Percentiles rank a stretch among this genome's conserved stretches.
Evolutionary conservation across 768 basidiomycete genomes (phyloP).

Genomic region (Termitomyces sp.): DNA sequence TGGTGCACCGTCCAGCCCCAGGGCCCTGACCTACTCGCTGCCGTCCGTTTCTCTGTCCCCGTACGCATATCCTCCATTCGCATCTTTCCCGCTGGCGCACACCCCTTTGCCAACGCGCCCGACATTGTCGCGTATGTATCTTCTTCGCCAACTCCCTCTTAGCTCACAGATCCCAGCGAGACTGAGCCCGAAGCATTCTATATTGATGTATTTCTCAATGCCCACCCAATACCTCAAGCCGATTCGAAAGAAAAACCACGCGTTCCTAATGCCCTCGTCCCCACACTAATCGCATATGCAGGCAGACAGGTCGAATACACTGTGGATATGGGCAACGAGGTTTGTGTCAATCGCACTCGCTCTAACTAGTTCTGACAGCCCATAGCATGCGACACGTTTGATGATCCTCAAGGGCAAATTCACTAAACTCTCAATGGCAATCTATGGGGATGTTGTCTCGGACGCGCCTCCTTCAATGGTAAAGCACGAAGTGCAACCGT

Average conservation of each 20-base stretch:
- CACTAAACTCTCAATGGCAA: constrained; percentile 58
- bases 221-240: constrained; percentile 42
- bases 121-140: constrained; percentile 58
- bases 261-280: constrained; percentile 67
- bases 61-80: constrained; percentile 65
- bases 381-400: constrained; percentile 67
- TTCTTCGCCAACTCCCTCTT: background rate
- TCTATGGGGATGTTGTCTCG: constrained; percentile 52
- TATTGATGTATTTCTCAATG: constrained; percentile 74
- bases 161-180: constrained; percentile 32
- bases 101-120: constrained; percentile 57
- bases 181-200: constrained; percentile 76
- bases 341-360: constrained; percentile 22
- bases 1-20: constrained; percentile 61
- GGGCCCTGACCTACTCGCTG: constrained; percentile 55
- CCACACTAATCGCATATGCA: constrained; percentile 66
- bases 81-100: constrained; percentile 63
- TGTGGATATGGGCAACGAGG: constrained; percentile 71
- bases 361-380: background rate
- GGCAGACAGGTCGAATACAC: constrained; percentile 64
- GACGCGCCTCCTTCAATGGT: constrained; percentile 34
- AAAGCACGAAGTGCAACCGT: constrained; percentile 37
- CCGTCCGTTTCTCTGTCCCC: constrained; percentile 66
- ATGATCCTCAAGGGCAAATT: constrained; percentile 82
- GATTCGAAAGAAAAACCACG: constrained; percentile 57